A percentile compares a stretch with the other conserved stretches of the same genome.
Evolutionary conservation across 2,329 filamentous ascomycete genomes (phyloP).

Genomic region (Mycosphaerella sp.): DNA sequence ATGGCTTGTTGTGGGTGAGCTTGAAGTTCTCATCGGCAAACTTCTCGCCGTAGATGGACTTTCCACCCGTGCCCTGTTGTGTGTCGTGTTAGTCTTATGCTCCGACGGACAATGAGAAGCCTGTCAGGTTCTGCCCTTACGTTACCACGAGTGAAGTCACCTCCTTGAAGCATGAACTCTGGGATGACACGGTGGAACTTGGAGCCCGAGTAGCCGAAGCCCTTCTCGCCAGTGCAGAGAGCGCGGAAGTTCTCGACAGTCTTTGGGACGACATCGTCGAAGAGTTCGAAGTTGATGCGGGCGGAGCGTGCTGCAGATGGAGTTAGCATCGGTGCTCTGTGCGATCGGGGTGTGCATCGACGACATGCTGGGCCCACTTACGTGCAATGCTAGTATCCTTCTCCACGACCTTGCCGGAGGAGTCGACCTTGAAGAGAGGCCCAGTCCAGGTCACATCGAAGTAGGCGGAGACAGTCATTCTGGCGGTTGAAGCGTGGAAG

Average conservation of each 20-base stretch:
- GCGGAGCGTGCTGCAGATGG: slow-evolving; percentile 57
- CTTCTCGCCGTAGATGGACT: slow-evolving; percentile 96
- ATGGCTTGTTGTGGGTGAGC: slow-evolving; percentile 83
- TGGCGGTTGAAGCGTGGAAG: slow-evolving; percentile 61
- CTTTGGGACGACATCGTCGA: slow-evolving; percentile 77
- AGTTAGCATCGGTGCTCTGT: not conserved
- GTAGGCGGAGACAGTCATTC: slow-evolving; percentile 70
- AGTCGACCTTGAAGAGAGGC: slow-evolving; percentile 59
- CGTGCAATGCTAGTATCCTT: slow-evolving; percentile 15
- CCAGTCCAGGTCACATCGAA: slow-evolving; percentile 50
- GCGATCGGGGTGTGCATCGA: slow-evolving; percentile 4
- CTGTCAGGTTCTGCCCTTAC: slow-evolving; percentile 48
- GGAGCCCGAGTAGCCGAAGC: slow-evolving; percentile 72
- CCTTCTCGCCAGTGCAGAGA: slow-evolving; percentile 94
- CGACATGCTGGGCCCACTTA: not conserved
- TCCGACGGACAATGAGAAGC: not conserved
- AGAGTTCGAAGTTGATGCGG: slow-evolving; percentile 86
- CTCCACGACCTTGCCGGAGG: slow-evolving; percentile 46
- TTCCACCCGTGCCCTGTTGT: slow-evolving; percentile 79
- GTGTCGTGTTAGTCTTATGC: slow-evolving; percentile 6
- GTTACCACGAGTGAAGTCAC: slow-evolving; percentile 93
- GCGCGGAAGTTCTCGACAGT: slow-evolving; percentile 95
- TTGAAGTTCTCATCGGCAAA: slow-evolving; percentile 97
- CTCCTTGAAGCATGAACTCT: slow-evolving; percentile 97
- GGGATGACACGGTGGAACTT: slow-evolving; percentile 97